Evolutionary conservation across 495 filamentous ascomycete species (phyloP), one percentile per base, ranked within the genome.

Genomic region (Aspergillus hancockii): DNA sequence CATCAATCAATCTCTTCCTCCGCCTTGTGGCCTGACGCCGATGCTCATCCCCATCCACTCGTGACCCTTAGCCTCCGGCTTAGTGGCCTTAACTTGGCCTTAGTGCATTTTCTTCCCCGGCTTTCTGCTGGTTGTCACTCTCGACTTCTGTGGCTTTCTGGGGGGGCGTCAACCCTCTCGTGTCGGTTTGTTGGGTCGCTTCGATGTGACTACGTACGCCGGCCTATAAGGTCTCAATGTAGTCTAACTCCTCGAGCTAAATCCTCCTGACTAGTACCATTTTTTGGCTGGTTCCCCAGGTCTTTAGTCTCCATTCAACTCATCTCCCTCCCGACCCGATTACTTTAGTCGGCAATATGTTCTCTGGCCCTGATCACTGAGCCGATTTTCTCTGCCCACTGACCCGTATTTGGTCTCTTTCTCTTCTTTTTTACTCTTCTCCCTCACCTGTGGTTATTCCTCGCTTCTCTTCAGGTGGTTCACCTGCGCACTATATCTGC

Each of bases 351-450:
- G 43, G 43, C 21, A 47, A 47, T 18, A 23, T 41, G 16, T 23
- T n/a, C 19, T 23, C 43, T 47, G 43, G 23, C 19, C 19, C 19
- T 47, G 43, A 12, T n/a, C 43, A 22, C 43, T 47, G 19, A 22
- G 43, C 43, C 43, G 43, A 47, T 47, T 47, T 22, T 23, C 21
- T 47, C 43, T 23, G 19, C 43, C 43, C 34, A 55, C 53, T 52
- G 25, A 22, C 43, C 51, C 43, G 43, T 47, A 23, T 23, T 34
- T 52, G 14, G 13, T 57, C 30, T 52, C 36, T 41, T 52, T 31
- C 5, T 41, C 8, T 34, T 30, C 49, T 46, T 38, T n/a, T 23
- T 47, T 41, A 34, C 23, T 31, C 18, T 34, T 25, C 18, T 53
- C 18, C n/a, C 23, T n/a, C 16, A 28, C 55, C 52, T 40, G 14